Conservation (phyloP, 495 filamentous ascomycete genomes). For the Aspergillus cristatus region DNA sequence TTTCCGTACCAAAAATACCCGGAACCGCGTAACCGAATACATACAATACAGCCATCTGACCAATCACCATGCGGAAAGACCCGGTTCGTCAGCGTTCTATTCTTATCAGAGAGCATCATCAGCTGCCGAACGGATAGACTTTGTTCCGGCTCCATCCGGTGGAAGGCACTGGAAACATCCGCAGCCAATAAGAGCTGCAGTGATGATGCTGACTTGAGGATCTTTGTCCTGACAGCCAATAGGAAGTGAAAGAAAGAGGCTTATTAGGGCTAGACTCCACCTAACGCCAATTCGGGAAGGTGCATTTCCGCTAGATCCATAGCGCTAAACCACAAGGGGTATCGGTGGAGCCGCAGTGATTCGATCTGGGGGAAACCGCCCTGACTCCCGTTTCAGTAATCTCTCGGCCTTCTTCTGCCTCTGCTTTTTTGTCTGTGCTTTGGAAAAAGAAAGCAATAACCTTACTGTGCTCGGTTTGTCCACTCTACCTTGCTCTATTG, state of each 20-base stretch:
- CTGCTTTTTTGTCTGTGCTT: no score
- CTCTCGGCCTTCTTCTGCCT: no score
- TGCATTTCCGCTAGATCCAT: conserved; percentile 13
- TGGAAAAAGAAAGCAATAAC: background rate
- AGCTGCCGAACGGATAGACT: no score
- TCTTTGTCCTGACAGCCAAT: conserved; percentile 14
- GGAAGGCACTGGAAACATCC: background rate
- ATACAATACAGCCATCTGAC: no score
- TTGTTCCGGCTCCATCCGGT: no score
- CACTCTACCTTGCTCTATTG: no score
- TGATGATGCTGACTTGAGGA: conserved; percentile 22
- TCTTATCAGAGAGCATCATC: no score
- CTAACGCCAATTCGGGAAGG: conserved; percentile 17
- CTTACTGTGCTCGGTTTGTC: no score
- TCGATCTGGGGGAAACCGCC: conserved; percentile 18
- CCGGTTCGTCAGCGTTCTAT: no score
- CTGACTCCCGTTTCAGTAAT: background rate
- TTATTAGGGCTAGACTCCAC: conserved; percentile 21
- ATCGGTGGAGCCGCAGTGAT: conserved; percentile 22
- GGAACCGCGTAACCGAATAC: no score
- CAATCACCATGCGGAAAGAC: no score
- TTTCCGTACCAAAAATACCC: no score
- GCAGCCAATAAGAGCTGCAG: conserved; percentile 14
- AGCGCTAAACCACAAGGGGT: conserved; percentile 20
- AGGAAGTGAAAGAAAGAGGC: conserved; percentile 9